Conservation (phyloP, 495 filamentous ascomycete genomes). For the Viridothelium virens region DNA sequence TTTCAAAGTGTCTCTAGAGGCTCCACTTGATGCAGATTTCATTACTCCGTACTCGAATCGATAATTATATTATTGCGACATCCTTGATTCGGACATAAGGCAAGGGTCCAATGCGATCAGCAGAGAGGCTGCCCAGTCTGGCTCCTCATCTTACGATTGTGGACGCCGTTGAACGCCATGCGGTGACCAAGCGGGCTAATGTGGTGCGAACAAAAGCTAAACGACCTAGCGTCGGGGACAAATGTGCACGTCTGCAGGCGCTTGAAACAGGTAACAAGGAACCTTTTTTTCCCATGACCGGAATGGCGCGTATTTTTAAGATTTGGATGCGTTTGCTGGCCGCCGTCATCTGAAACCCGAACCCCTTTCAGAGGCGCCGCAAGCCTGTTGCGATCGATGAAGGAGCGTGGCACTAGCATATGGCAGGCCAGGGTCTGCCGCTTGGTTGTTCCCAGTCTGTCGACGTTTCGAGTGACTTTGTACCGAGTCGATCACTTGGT, state of each 20-base stretch:
- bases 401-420: background rate
- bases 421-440: too few species aligned
- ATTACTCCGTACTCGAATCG: background rate
- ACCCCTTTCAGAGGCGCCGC: background rate
- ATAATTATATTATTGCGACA: background rate
- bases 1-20: too few species aligned
- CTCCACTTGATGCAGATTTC: too few species aligned
- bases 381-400: background rate
- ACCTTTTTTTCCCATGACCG: background rate
- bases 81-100: background rate
- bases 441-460: too few species aligned
- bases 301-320: background rate
- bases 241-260: background rate
- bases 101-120: background rate
- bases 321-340: background rate
- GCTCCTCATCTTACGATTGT: background rate
- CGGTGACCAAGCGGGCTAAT: too few species aligned
- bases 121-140: background rate
- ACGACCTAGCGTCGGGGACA: background rate
- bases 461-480: background rate
- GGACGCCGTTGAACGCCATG: slow-evolving; percentile 9
- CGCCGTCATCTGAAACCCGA: background rate
- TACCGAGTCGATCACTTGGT: background rate
- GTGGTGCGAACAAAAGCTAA: background rate
- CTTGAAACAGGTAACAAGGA: background rate